These are phyloP conservation scores for Colletotrichum destructivum DNA, from an alignment of 2,329 filamentous ascomycete genomes.

Conservation along the genomic window DNA sequence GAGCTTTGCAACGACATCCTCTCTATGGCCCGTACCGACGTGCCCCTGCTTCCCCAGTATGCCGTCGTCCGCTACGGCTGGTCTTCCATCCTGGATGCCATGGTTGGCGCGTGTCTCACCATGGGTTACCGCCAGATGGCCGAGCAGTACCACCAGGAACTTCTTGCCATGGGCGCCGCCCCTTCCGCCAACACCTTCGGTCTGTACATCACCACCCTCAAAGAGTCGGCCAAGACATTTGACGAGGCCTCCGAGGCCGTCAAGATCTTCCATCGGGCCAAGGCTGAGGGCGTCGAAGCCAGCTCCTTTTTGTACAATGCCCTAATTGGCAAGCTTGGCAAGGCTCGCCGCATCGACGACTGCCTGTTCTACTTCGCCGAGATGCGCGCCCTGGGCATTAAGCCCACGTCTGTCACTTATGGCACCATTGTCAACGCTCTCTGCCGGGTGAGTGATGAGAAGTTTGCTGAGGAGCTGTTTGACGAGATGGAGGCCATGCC, in stretches of 20 bases:
- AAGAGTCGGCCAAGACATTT: slow-evolving; percentile 97
- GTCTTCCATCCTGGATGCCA: slow-evolving; percentile 95
- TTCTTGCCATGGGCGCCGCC: slow-evolving; percentile 89
- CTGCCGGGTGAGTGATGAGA: slow-evolving; percentile 96
- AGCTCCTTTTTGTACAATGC: slow-evolving; percentile 99
- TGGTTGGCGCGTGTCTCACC: slow-evolving; percentile 93
- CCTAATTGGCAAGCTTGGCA: slow-evolving; percentile 97
- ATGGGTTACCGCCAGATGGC: slow-evolving; percentile 86
- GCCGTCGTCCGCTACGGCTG: slow-evolving; percentile 93
- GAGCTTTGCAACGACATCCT: slow-evolving; percentile 89
- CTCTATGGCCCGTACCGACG: slow-evolving; percentile 88
- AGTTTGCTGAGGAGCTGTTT: slow-evolving; percentile 97
- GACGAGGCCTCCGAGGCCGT: slow-evolving; percentile 97
- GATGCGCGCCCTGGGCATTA: slow-evolving; percentile 94
- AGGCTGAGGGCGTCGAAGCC: slow-evolving; percentile 93
- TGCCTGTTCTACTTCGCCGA: slow-evolving; percentile 98
- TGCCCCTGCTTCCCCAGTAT: slow-evolving; percentile 88
- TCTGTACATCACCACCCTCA: slow-evolving; percentile 98
- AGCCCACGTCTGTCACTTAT: slow-evolving; percentile 97
- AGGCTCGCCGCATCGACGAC: slow-evolving; percentile 97
- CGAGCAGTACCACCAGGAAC: slow-evolving; percentile 90
- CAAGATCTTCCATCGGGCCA: slow-evolving; percentile 96
- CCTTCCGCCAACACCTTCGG: slow-evolving; percentile 98
- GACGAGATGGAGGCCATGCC: slow-evolving; percentile 99
- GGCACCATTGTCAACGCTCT: slow-evolving; percentile 98